phyloP scores from a whole-genome alignment of 2,329 filamentous ascomycete species.

The Fusarium palustre region DNA sequence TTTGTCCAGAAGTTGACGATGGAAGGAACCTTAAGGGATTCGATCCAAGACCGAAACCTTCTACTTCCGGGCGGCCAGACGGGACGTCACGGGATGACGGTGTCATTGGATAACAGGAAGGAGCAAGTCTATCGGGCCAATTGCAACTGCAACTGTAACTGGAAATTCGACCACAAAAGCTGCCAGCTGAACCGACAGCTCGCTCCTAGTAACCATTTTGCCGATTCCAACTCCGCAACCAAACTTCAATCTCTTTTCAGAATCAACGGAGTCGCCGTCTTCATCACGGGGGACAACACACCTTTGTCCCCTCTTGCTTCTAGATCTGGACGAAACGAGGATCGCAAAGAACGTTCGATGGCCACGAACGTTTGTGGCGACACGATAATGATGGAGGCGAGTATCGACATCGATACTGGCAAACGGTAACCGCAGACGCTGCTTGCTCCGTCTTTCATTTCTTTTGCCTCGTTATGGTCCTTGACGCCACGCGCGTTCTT shows the following conservation, averaged over 20 bases:
- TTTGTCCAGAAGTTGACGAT: background rate
- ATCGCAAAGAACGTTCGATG: background rate
- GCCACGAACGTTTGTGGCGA: constrained; percentile 18
- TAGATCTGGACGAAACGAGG: constrained; percentile 18
- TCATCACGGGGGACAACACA: background rate
- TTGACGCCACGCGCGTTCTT: constrained; percentile 24
- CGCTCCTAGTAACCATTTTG: constrained; percentile 1
- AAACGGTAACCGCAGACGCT: background rate
- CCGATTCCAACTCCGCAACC: constrained; percentile 1
- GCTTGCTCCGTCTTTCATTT: background rate
- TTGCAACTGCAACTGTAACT: background rate
- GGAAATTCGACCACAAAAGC: background rate
- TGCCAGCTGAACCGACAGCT: background rate
- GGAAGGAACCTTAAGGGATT: background rate
- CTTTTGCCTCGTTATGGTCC: background rate
- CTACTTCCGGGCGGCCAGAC: constrained; percentile 11
- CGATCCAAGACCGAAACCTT: constrained; percentile 1
- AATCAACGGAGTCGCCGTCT: background rate
- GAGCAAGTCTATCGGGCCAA: background rate
- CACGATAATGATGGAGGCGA: background rate
- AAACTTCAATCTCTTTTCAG: background rate
- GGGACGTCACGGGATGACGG: constrained; percentile 33
- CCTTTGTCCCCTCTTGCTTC: constrained; percentile 10
- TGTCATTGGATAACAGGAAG: constrained; percentile 15
- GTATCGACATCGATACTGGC: background rate